Evolutionary conservation across 768 basidiomycete genomes (phyloP).

Genomic region (Boletus bicolor): DNA sequence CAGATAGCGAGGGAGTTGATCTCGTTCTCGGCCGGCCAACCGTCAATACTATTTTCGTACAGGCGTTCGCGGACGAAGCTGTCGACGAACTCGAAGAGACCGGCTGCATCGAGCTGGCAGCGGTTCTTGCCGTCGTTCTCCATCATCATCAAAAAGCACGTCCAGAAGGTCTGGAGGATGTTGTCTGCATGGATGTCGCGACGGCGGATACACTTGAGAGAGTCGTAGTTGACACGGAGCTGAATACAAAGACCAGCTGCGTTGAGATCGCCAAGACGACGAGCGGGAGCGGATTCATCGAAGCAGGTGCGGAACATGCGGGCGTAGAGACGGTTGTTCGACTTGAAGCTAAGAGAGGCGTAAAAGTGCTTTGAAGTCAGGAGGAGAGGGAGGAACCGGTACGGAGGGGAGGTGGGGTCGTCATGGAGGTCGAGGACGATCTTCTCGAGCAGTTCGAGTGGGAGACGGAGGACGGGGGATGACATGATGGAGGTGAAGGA

Average conservation of each 20-base stretch:
- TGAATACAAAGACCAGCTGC: conserved; percentile 36
- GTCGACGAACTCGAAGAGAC: conserved; percentile 46
- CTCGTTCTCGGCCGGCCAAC: conserved; percentile 57
- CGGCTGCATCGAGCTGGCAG: conserved; percentile 51
- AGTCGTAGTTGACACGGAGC: conserved; percentile 38
- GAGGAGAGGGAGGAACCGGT: conserved; percentile 45
- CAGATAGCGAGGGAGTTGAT: conserved; percentile 55
- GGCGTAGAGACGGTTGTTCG: conserved; percentile 42
- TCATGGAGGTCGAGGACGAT: conserved; percentile 46
- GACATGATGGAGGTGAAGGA: conserved; percentile 11
- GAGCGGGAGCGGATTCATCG: conserved; percentile 47
- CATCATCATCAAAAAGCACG: conserved; percentile 51
- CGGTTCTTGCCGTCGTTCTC: conserved; percentile 70
- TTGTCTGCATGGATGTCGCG: conserved; percentile 33
- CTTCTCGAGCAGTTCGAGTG: conserved; percentile 45
- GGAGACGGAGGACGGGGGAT: conserved; percentile 33
- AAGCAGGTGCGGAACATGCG: conserved; percentile 55
- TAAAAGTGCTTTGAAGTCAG: conserved; percentile 41
- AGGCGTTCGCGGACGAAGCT: conserved; percentile 44
- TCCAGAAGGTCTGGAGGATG: conserved; percentile 39
- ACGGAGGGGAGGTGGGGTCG: conserved; percentile 30
- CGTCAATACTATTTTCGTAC: conserved; percentile 40
- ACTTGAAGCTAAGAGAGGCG: conserved; percentile 27
- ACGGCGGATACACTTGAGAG: conserved; percentile 31
- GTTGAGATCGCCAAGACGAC: conserved; percentile 47